Evolutionary conservation across 768 basidiomycete species (phyloP).

Genomic region (Lyophyllum atratum): DNA sequence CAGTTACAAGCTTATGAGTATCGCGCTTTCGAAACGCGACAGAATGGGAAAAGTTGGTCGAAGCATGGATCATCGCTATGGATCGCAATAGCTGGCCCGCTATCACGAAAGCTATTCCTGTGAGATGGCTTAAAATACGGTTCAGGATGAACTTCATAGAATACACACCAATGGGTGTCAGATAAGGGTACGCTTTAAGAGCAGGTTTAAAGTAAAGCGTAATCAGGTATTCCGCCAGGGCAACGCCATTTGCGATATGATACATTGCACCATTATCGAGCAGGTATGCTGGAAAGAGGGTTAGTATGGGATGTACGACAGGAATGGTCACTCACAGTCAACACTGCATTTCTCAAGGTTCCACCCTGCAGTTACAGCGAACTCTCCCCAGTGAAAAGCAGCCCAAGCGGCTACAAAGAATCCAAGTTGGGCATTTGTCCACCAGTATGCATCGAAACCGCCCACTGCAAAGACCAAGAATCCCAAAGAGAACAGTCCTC

Average conservation of each 20-base stretch:
- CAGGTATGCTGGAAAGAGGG: slow-evolving; percentile 69
- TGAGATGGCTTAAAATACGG: background rate
- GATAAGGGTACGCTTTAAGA: slow-evolving; percentile 58
- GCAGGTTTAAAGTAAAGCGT: slow-evolving; percentile 67
- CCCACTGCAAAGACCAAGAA: slow-evolving; percentile 48
- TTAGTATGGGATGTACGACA: slow-evolving; percentile 1
- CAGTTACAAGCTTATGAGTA: slow-evolving; percentile 79
- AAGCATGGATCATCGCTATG: slow-evolving; percentile 94
- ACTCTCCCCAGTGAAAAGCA: slow-evolving; percentile 92
- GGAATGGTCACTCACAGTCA: slow-evolving; percentile 70
- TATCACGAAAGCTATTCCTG: slow-evolving; percentile 68
- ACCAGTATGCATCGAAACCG: slow-evolving; percentile 49
- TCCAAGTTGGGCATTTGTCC: slow-evolving; percentile 76
- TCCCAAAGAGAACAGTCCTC: slow-evolving; percentile 67
- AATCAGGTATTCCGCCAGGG: slow-evolving; percentile 78
- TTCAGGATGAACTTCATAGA: background rate
- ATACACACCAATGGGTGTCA: slow-evolving; percentile 59
- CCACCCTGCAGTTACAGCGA: slow-evolving; percentile 94
- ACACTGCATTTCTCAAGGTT: slow-evolving; percentile 91
- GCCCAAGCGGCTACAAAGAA: slow-evolving; percentile 85
- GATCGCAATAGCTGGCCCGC: slow-evolving; percentile 82
- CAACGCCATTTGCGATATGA: slow-evolving; percentile 79
- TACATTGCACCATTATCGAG: slow-evolving; percentile 89
- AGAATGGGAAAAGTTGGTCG: slow-evolving; percentile 90
- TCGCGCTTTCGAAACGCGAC: slow-evolving; percentile 76